Evolutionary conservation across 2,329 filamentous ascomycete species (phyloP), one percentile per base, ranked within the genome.

Genomic region (Sarocladiaceae sp.): DNA sequence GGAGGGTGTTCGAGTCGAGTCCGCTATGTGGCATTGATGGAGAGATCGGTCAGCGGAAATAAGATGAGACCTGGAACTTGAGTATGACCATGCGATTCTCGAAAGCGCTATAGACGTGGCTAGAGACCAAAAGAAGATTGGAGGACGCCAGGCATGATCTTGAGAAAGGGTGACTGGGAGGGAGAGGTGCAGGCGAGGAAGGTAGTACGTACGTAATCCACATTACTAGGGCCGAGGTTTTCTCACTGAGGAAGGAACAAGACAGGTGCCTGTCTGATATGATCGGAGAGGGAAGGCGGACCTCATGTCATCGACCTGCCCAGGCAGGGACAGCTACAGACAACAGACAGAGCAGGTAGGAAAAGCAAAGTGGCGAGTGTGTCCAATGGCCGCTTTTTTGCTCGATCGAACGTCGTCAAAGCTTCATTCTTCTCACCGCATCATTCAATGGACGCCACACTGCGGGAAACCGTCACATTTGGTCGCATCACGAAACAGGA

Each of bases 391-490:
- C 22, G 28, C 17, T 12, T 26, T 15, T 23, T n/a, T n/a, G 15
- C 12, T 44, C 40, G 17, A 26, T 44, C 40, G 13, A 28, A 8
- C 17, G 7, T 25, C 17, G n/a, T 22, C 12, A 20, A 28, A 26
- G 17, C n/a, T 12, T 44, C 18, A 10, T 40, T 23, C 17, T 25
- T n/a, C 40, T 44, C 40, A 44, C 40, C 40, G 40, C 40, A 44
- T 44, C 40, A 44, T n/a, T n/a, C n/a, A n/a, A n/a, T 28, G 12
- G 40, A 44, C 40, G 40, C 40, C 40, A 44, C 40, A 44, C 20
- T 26, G 40, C 4, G 22, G 17, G 20, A 44, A 4, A n/a, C 40
- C 23, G 28, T 44, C 40, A 44, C 22, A 28, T 25, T 20, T 8
- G 22, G 28, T 28, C 40, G 20, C 17, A 15, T 20, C 17, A 7